phyloP scores from a whole-genome alignment of 805 yeast genomes.

The Yamadazyma takamatsuzukensis region DNA sequence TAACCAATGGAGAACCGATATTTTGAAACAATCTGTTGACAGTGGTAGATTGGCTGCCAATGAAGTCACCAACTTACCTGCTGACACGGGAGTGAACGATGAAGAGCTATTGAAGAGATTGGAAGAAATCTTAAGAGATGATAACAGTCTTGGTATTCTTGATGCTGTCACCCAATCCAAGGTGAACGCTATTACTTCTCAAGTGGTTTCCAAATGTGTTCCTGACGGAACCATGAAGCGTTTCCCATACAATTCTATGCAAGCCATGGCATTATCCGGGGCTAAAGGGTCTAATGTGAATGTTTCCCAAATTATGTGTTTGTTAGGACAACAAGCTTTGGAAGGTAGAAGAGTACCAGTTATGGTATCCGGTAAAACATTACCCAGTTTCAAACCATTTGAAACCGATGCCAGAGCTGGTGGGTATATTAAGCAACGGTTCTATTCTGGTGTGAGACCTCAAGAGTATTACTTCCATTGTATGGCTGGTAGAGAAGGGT shows the following conservation, averaged over 20 bases:
- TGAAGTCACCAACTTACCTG: constrained; percentile 81
- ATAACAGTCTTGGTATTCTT: constrained; percentile 82
- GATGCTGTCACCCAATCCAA: constrained; percentile 95
- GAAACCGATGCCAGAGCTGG: constrained; percentile 99
- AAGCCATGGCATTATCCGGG: constrained; percentile 98
- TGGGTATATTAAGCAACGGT: constrained; percentile 95
- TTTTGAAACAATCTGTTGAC: constrained; percentile 71
- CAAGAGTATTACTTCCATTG: constrained; percentile 99
- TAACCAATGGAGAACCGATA: constrained; percentile 81
- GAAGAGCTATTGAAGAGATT: constrained; percentile 80
- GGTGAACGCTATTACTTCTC: constrained; percentile 89
- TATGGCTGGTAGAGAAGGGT: constrained; percentile 99
- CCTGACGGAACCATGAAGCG: constrained; percentile 95
- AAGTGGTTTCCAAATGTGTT: constrained; percentile 89
- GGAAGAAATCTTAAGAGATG: constrained; percentile 94
- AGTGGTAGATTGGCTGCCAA: constrained; percentile 90
- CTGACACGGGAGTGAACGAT: constrained; percentile 45
- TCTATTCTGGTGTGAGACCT: constrained; percentile 96
- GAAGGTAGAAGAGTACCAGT: constrained; percentile 99
- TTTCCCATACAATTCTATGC: constrained; percentile 96
- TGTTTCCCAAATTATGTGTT: constrained; percentile 98
- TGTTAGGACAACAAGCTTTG: constrained; percentile 96
- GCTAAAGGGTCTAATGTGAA: constrained; percentile 99
- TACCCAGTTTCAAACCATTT: constrained; percentile 93
- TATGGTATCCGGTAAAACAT: constrained; percentile 96